Base-by-base conservation (phyloP, 2,329 filamentous ascomycete genomes). In the Phialophora tarda region DNA sequence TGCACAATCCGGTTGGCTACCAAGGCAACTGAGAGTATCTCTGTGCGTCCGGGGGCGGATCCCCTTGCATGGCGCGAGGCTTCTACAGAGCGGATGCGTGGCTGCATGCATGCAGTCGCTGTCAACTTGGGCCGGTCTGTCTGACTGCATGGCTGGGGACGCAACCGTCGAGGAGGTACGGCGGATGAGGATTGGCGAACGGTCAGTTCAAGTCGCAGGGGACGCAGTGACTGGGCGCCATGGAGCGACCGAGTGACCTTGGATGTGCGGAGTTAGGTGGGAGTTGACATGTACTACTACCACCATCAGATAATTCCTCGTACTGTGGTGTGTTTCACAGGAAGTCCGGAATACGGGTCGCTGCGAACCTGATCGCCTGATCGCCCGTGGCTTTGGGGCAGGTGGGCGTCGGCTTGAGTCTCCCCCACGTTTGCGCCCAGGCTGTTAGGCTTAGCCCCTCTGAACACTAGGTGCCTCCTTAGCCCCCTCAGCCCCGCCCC, bases 1-100 rank as follows among this genome's bases (percentile, higher is more conserved):
- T 66, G 64, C 64, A 63, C 59, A 59, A 66, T 62, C 64, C 64
- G 59, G 55, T 57, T 66, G 64, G 64, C 60, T 59, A 54, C 53
- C 53, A 32, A 26, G 48, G 21, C 38, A n/a, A 7, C 17, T 51
- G 48, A 51, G 4, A 4, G 26, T 28, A 51, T 51, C 48, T 24
- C 21, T 21, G 8, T 51, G 48, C 11, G 23, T 51, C 48, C 38
- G 38, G 38, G 34, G 38, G 38, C 38, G 38, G 38, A 44, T 44
- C 17, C 17, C 38, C 34, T 41, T 41, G 38, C 38, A 44, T n/a
- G 38, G 17, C 38, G 38, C 17, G 38, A 44, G 38, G 38, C 38
- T 44, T 44, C 38, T 44, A n/a, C 38, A 44, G 38, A 2, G 5
- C 17, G 21, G 38, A 44, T 44, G 38, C 38, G 38, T 44, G 38